A percentile compares a stretch with the other conserved stretches of the same genome.
Conservation (phyloP, 768 basidiomycete species). For the Holtermannia corniformis region DNA sequence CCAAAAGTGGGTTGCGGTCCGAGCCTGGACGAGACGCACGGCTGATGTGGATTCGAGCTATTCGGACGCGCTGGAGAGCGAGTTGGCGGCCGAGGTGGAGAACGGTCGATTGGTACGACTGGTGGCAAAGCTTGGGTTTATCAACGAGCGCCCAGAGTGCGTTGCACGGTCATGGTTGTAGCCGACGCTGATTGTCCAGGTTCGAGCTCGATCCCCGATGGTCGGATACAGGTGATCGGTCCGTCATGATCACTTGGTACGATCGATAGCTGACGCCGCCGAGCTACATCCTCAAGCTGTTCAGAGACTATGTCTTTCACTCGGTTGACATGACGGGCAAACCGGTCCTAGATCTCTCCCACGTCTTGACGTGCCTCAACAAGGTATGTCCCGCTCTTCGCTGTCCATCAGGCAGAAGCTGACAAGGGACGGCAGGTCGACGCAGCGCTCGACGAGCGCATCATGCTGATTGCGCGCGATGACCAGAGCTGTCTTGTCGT, state of each 20-base stretch:
- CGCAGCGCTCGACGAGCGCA: conserved; percentile 79
- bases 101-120: conserved; percentile 84
- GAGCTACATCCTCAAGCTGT: conserved; percentile 86
- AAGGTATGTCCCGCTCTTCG: conserved; percentile 52
- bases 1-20: conserved; percentile 53
- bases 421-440: conserved; percentile 61
- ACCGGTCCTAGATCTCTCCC: conserved; percentile 78
- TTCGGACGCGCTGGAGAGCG: conserved; percentile 68
- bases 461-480: conserved; percentile 90
- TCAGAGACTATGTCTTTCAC: conserved; percentile 97
- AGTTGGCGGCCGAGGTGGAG: conserved; percentile 81
- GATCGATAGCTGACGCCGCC: background rate
- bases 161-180: conserved; percentile 37
- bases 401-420: background rate
- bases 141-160: conserved; percentile 98
- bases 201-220: conserved; percentile 92
- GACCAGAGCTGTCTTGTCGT: conserved; percentile 94
- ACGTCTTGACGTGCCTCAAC: conserved; percentile 85
- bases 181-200: conserved; percentile 43
- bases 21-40: no score
- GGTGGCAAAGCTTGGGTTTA: conserved; percentile 90
- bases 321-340: conserved; percentile 85
- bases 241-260: background rate
- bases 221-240: conserved; percentile 93
- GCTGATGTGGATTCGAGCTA: conserved; percentile 48